Percentiles rank a stretch among this genome's conserved stretches.
These are phyloP conservation scores for Moniliella sp. DNA, from an alignment of 1,284 basidiomycete genomes.

Conservation along the genomic window DNA sequence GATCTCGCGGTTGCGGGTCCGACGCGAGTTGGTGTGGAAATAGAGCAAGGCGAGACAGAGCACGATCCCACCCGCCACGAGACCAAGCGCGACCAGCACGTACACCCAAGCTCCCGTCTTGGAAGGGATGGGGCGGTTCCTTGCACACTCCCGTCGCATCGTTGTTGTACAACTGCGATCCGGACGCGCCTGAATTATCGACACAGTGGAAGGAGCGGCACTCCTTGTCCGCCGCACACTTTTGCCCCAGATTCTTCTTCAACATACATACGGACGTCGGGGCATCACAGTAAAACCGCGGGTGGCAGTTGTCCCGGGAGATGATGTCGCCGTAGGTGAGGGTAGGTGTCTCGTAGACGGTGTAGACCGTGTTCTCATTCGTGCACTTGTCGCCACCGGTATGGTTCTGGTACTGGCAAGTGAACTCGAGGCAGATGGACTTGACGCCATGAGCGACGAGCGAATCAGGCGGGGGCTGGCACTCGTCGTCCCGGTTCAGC, in stretches of 20 bases:
- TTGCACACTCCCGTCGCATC: neutral
- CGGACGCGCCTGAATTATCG: neutral
- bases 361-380: slow-evolving; percentile 1
- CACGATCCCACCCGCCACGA: neutral
- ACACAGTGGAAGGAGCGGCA: neutral
- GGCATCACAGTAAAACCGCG: neutral
- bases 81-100: neutral
- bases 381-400: neutral
- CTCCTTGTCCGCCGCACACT: neutral
- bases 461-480: neutral
- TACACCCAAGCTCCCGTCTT: neutral
- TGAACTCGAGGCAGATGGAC: neutral
- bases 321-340: neutral
- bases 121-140: neutral
- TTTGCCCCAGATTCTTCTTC: neutral
- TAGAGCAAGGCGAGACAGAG: neutral
- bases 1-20: neutral
- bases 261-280: neutral
- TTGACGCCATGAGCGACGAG: neutral
- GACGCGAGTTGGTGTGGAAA: neutral
- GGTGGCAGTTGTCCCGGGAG: neutral
- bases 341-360: neutral
- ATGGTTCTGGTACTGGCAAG: neutral
- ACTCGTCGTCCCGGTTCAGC: neutral
- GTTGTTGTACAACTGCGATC: neutral